A percentile compares a stretch with the other conserved stretches of the same genome.
These are phyloP conservation scores for maize (Zea mays) DNA, from an alignment of 176 grass and related monocot genomes.

Conservation along the genomic window DNA sequence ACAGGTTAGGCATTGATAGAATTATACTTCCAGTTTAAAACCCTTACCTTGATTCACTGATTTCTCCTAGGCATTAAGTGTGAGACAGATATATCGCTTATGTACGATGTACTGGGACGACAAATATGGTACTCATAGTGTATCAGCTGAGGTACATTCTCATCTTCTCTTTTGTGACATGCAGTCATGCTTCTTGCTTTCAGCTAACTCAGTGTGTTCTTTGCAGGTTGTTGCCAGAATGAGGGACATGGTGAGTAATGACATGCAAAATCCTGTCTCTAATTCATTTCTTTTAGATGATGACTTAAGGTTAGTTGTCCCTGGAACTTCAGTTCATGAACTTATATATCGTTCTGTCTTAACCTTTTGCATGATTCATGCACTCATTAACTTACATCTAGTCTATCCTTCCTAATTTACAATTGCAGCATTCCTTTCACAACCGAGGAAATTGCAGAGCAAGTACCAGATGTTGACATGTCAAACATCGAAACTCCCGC, in stretches of 20 bases:
- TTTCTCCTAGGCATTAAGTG: slow-evolving; percentile 64
- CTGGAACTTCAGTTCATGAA: background rate
- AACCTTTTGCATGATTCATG: slow-evolving; percentile 16
- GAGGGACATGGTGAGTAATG: slow-evolving; percentile 82
- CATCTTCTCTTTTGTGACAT: slow-evolving; percentile 16
- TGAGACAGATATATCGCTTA: slow-evolving; percentile 88
- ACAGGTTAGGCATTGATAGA: slow-evolving; percentile 6
- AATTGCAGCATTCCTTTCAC: slow-evolving; percentile 84
- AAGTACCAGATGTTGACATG: slow-evolving; percentile 64
- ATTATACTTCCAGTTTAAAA: slow-evolving; percentile 18
- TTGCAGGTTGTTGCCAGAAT: slow-evolving; percentile 73
- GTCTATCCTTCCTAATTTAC: slow-evolving; percentile 12
- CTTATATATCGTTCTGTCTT: background rate
- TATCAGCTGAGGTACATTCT: slow-evolving; percentile 63
- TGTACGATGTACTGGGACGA: slow-evolving; percentile 97
- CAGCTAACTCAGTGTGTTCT: background rate
- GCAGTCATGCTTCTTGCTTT: background rate
- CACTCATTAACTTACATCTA: background rate
- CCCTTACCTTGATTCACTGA: slow-evolving; percentile 14
- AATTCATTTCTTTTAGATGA: slow-evolving; percentile 93
- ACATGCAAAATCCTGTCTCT: slow-evolving; percentile 66
- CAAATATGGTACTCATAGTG: slow-evolving; percentile 78
- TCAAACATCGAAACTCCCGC: slow-evolving; percentile 62
- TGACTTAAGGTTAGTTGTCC: slow-evolving; percentile 71
- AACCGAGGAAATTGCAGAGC: slow-evolving; percentile 76